Percentiles rank a stretch among this genome's conserved stretches.
Conservation (phyloP, 2,329 filamentous ascomycete genomes). For the Neonectria magnoliae region DNA sequence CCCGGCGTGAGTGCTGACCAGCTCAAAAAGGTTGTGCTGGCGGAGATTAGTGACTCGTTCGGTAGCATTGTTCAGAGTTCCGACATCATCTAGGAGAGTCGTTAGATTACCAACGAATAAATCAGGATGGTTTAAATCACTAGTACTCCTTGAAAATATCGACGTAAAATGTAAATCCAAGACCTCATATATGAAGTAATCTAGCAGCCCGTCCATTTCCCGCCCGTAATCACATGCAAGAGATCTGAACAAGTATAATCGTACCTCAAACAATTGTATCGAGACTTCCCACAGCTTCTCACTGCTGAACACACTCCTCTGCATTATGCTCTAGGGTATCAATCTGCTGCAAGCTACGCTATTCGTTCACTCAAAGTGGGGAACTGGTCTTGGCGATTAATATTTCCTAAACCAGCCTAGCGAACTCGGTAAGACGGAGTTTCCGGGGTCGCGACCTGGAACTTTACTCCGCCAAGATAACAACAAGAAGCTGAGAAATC, state of each 20-base stretch:
- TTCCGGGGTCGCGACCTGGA: background rate
- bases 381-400: background rate
- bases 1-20: constrained; percentile 68
- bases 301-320: background rate
- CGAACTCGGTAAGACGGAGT: background rate
- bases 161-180: too few species aligned
- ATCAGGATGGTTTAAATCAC: too few species aligned
- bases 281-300: background rate
- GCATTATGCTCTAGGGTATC: background rate
- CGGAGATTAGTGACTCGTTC: constrained; percentile 71
- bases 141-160: too few species aligned
- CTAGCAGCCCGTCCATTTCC: too few species aligned
- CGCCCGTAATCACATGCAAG: too few species aligned
- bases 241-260: too few species aligned
- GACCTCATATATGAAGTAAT: too few species aligned
- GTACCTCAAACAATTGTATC: too few species aligned
- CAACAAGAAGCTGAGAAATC: background rate
- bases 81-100: constrained; percentile 29
- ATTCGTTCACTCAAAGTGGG: background rate
- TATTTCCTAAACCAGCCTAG: background rate
- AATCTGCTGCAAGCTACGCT: too few species aligned
- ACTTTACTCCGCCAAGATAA: background rate
- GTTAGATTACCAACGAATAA: too few species aligned
- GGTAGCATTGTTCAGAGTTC: constrained; percentile 63
- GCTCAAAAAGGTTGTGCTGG: constrained; percentile 60